Evolutionary conservation across 495 filamentous ascomycete genomes (phyloP), one percentile per base, ranked within the genome.

Genomic region (Apodospora peruviana): DNA sequence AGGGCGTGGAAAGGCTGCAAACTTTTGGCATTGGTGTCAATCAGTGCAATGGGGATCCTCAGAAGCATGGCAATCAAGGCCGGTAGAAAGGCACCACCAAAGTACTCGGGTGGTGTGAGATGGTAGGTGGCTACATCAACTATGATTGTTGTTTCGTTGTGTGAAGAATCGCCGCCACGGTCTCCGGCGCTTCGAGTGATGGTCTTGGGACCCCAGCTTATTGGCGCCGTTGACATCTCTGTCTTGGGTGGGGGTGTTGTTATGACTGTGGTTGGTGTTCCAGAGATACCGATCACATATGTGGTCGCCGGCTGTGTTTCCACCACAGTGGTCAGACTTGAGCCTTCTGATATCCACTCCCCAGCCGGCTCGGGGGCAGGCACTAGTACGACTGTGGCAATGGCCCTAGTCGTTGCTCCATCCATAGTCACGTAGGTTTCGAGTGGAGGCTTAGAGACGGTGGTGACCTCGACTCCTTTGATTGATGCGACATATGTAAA

Each of bases 21-120:
- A 21, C 16, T 22, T 8, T 40, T 47, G 35, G 45, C 45, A n/a
- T 47, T 47, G 45, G 22, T 38, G 34, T 47, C 35, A 21, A 47
- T 40, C 1, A 47, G 7, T 16, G 45, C 23, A 5, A 47, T 21
- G 20, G 45, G 45, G 22, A 47, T 38, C 2, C 35, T 22, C 35
- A 47, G 22, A 5, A 47, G 9, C 10, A 39, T 39, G 35, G 45
- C 45, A 12, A 47, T 40, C 3, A 47, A 10, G 10, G 45, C 40
- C 4, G 45, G 45, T 18, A 47, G 36, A 27, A 47, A 47, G 34
- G 45, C 45, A 5, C 45, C 45, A 14, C 20, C 35, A 25, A 47
- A 47, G 45, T 47, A 47, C 25, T 47, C 35, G 45, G 34, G 16
- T 1, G 35, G 21, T 12, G 34, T 47, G 12, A 47, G 35, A 16